These are phyloP conservation scores for Nothophoma quercina DNA, from an alignment of 2,329 filamentous ascomycete species.

Conservation along the genomic window DNA sequence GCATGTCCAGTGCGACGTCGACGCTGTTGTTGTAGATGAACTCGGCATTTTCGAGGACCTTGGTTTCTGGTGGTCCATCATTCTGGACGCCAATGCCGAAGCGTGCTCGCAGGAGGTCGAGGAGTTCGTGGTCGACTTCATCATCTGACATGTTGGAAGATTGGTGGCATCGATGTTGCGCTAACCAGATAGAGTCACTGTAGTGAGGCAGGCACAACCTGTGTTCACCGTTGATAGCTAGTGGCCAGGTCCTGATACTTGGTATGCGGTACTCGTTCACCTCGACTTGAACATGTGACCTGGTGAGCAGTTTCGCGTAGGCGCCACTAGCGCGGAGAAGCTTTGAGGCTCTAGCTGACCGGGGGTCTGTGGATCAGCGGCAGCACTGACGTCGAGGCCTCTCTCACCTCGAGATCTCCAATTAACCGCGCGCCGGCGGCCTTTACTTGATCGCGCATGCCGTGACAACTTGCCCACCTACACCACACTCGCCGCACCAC, in stretches of 20 bases:
- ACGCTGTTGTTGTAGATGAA: slow-evolving; percentile 91
- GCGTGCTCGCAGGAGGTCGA: slow-evolving; percentile 84
- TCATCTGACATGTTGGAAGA: slow-evolving; percentile 77
- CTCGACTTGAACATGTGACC: slow-evolving; percentile 11
- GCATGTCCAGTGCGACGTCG: slow-evolving; percentile 88
- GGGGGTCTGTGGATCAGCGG: slow-evolving; percentile 22
- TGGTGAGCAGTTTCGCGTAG: slow-evolving; percentile 23
- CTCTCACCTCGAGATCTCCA: slow-evolving; percentile 25
- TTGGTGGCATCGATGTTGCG: neutral
- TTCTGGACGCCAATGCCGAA: slow-evolving; percentile 67
- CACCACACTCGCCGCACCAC: slow-evolving; percentile 10
- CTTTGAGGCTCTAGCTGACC: slow-evolving; percentile 29
- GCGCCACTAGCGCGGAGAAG: slow-evolving; percentile 31
- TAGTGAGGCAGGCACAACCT: neutral
- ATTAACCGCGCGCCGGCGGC: slow-evolving; percentile 17
- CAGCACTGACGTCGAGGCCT: slow-evolving; percentile 33
- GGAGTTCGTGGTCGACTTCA: slow-evolving; percentile 85
- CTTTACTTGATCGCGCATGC: slow-evolving; percentile 24
- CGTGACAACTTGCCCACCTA: slow-evolving; percentile 22
- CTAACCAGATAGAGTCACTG: neutral
- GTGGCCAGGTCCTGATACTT: no score
- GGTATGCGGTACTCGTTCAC: no score
- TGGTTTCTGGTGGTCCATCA: slow-evolving; percentile 73
- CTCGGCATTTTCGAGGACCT: slow-evolving; percentile 81
- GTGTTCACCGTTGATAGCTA: no score